Base-by-base conservation (phyloP, 2,329 filamentous ascomycete genomes). In the Microcyclospora tardicrescens region DNA sequence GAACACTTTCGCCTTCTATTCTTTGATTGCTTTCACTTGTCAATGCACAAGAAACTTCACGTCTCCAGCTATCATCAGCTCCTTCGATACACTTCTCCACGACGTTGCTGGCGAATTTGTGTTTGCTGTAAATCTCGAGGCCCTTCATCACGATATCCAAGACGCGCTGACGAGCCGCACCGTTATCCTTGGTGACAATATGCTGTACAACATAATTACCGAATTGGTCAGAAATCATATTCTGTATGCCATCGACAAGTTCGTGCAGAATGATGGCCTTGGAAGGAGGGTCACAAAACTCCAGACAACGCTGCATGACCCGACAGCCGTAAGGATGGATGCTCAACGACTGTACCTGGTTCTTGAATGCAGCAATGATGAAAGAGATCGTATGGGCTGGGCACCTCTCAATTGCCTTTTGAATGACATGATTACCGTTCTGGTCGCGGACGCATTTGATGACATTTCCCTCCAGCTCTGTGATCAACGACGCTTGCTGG, bases 131-230 rank as follows among this genome's bases (percentile, higher is more conserved):
- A 1, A 66, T 64, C 30, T 94, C 62, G 2, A 94, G 66, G 41
- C 85, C 75, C 10, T 69, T 68, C 47, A 79, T 78, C 46, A 96
- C 80, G 34, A 85, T 67, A 16, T 71, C 63, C 40, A 94, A 81
- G 52, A 95, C 80, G 50, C 70, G 75, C 11, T 71, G 69, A 14
- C 79, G 75, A 53, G 95, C 85, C 40, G 80, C 75, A 3, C 73
- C 69, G 37, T 78, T 72, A 16, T 87, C 87, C 46, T 84, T 76
- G 43, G 80, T 68, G 44, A 98, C 86, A 37, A 96, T 77, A 56
- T 96, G 85, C 58, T 96, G 91, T 3, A 83, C 81, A 13, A 98
- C 91, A 56, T 98, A 98, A 62, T 98, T 98, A 43, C 91, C 91
- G 55, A 82, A 98, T 47, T 87, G 80, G 54, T 96, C 84, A 1